phyloP scores from a whole-genome alignment of 495 filamentous ascomycete species.

The Cladorrhinum samala region DNA sequence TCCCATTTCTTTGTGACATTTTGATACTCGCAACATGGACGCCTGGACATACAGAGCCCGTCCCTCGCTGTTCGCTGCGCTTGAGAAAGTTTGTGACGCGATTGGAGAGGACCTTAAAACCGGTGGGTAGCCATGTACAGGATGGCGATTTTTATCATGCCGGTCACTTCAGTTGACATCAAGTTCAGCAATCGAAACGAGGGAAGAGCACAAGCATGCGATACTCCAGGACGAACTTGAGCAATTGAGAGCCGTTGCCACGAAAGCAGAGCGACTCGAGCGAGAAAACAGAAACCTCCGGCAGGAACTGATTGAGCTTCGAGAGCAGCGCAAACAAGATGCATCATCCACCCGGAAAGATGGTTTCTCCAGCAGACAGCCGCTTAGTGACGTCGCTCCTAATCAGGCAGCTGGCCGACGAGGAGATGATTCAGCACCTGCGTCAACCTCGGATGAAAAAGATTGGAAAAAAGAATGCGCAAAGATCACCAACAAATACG shows the following conservation, averaged over 20 bases:
- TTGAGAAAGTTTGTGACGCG: conserved; percentile 33
- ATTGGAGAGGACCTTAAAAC: conserved; percentile 30
- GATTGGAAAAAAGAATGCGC: conserved; percentile 21
- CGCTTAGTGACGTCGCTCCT: conserved; percentile 16
- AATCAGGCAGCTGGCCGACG: conserved; percentile 11
- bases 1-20: not conserved
- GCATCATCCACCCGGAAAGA: not conserved
- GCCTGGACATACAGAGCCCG: conserved; percentile 35
- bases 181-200: conserved; percentile 16
- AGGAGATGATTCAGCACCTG: not conserved
- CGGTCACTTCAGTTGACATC: not conserved
- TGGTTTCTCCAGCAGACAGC: not conserved
- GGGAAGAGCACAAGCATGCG: conserved; percentile 12
- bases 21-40: conserved; percentile 32
- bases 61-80: conserved; percentile 34
- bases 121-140: conserved; percentile 23
- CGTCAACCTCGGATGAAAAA: not conserved
- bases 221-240: conserved; percentile 24
- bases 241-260: conserved; percentile 20
- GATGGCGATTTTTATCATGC: no score
- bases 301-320: conserved; percentile 27
- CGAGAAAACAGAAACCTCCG: conserved; percentile 32
- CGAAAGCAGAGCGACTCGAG: conserved; percentile 22
- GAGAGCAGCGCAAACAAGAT: conserved; percentile 4
- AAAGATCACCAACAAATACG: conserved; percentile 23